Evolutionary conservation across 1,139 yeast genomes (phyloP).

Genomic region (Pichia sp.): DNA sequence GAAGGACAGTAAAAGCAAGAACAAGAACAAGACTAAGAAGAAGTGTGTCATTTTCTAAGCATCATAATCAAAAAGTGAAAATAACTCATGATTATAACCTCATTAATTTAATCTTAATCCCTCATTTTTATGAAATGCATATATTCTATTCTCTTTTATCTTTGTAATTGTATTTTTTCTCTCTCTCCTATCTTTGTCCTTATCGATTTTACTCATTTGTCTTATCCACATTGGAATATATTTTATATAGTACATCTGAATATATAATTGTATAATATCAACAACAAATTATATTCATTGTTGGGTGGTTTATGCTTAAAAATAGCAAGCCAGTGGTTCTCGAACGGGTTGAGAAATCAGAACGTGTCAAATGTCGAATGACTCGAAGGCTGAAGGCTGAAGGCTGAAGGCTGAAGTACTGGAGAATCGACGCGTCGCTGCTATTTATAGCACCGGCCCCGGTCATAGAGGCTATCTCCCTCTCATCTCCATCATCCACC

Average conservation of each 20-base stretch:
- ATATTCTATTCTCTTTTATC: too few relatives aligned
- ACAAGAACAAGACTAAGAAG: slow-evolving; percentile 56
- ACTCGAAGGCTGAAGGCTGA: too few relatives aligned
- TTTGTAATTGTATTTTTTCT: background rate
- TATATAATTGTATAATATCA: background rate
- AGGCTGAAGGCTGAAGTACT: too few relatives aligned
- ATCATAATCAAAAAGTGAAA: background rate
- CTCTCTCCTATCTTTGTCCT: background rate
- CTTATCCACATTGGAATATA: background rate
- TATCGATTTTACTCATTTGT: background rate
- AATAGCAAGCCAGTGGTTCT: background rate
- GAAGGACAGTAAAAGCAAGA: slow-evolving; percentile 54
- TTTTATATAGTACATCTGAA: too few relatives aligned
- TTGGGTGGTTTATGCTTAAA: too few relatives aligned
- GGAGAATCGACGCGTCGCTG: too few relatives aligned
- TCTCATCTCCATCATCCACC: too few relatives aligned
- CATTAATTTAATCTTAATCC: too few relatives aligned
- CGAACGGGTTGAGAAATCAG: too few relatives aligned
- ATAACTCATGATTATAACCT: background rate
- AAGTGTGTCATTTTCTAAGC: slow-evolving; percentile 28
- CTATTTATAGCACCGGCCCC: too few relatives aligned
- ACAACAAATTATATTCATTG: background rate
- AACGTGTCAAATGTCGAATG: too few relatives aligned
- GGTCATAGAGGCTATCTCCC: too few relatives aligned
- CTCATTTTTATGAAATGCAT: background rate